Conservation (phyloP, 2,329 filamentous ascomycete genomes). For the Botrytis deweyae region DNA sequence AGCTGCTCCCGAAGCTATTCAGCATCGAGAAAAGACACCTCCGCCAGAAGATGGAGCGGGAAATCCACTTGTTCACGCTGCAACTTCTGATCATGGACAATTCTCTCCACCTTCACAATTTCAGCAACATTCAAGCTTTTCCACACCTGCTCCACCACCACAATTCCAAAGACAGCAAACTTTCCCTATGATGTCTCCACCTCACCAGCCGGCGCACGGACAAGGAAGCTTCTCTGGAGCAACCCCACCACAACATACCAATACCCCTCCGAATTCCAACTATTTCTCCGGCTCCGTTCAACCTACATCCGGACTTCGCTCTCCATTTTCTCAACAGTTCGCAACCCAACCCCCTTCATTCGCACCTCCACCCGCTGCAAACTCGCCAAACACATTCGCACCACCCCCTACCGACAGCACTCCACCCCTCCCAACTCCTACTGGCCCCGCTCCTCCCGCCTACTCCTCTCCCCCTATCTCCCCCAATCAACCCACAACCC, state of each 20-base stretch:
- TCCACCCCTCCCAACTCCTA: conserved; percentile 16
- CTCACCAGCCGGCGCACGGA: conserved; percentile 5
- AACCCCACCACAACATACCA: conserved; percentile 10
- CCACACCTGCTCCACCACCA: conserved; percentile 25
- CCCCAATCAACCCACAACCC: conserved; percentile 40
- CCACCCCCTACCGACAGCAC: conserved; percentile 30
- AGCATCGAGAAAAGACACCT: conserved; percentile 76
- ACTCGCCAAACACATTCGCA: conserved; percentile 32
- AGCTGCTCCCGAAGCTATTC: conserved; percentile 68
- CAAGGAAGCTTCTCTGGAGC: conserved; percentile 11
- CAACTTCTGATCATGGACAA: conserved; percentile 56
- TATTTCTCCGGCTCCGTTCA: conserved; percentile 44
- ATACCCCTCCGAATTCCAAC: conserved; percentile 23
- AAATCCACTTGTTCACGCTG: conserved; percentile 58
- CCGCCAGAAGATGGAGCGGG: conserved; percentile 65
- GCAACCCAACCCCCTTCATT: conserved; percentile 23
- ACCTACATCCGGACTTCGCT: conserved; percentile 27
- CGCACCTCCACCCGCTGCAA: conserved; percentile 31
- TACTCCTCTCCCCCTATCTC: conserved; percentile 16
- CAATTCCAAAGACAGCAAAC: conserved; percentile 22
- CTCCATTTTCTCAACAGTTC: conserved; percentile 24
- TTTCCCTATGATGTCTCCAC: conserved; percentile 20
- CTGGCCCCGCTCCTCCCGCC: conserved; percentile 24
- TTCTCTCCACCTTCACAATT: conserved; percentile 53
- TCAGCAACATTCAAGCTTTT: conserved; percentile 24